A percentile compares a stretch with the other conserved stretches of the same genome.
These are phyloP conservation scores for Dactylis glomerata DNA, from an alignment of 176 grass and related monocot genomes.

Conservation along the genomic window DNA sequence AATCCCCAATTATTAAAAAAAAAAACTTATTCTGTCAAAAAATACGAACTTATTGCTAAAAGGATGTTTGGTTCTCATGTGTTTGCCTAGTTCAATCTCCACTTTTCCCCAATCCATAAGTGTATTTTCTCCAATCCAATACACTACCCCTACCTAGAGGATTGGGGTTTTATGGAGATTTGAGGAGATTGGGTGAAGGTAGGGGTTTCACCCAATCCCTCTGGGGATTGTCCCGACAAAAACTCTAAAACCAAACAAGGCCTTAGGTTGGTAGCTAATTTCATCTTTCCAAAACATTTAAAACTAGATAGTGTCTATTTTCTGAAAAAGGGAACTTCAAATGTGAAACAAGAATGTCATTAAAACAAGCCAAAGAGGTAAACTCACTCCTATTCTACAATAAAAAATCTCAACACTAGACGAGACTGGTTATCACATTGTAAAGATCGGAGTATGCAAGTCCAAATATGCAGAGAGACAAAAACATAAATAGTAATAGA, in stretches of 20 bases:
- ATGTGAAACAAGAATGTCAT: neutral
- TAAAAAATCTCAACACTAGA: neutral
- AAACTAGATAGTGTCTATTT: neutral
- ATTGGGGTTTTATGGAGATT: too few species aligned
- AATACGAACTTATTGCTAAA: too few species aligned
- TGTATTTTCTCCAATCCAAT: too few species aligned
- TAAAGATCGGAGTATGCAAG: neutral
- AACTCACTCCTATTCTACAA: conserved; percentile 54
- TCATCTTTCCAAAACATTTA: neutral
- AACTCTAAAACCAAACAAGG: neutral
- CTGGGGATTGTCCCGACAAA: too few species aligned
- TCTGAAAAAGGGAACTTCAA: neutral
- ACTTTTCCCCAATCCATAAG: too few species aligned
- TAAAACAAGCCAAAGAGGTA: conserved; percentile 45
- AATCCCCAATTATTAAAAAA: too few species aligned
- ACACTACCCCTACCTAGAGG: too few species aligned
- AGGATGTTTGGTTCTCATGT: too few species aligned
- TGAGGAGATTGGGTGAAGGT: too few species aligned
- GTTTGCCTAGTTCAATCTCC: too few species aligned
- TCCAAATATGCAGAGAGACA: neutral
- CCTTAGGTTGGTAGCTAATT: neutral
- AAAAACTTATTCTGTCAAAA: too few species aligned
- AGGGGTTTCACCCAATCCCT: too few species aligned
- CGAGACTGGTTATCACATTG: neutral
- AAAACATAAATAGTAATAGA: neutral